phyloP scores from a whole-genome alignment of 2,329 filamentous ascomycete species.

The Dryadomyces quercus-mongolicae region DNA sequence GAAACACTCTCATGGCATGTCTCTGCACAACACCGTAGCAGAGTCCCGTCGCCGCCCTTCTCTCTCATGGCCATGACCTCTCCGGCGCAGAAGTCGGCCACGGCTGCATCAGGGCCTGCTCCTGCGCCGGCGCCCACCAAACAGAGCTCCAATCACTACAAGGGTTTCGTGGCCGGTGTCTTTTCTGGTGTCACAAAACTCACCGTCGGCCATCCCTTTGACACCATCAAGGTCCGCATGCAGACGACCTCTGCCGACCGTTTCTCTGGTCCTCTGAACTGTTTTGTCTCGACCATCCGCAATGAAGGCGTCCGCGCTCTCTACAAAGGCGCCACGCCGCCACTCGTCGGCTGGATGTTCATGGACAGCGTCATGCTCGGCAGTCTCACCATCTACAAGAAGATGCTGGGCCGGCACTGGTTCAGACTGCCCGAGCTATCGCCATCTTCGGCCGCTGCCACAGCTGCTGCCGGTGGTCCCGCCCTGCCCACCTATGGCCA shows the following conservation, averaged over 20 bases:
- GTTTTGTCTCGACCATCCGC: constrained; percentile 69
- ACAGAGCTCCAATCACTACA: constrained; percentile 51
- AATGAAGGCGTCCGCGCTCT: constrained; percentile 76
- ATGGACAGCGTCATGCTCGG: constrained; percentile 92
- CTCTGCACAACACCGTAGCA: too few species aligned
- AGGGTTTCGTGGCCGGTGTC: constrained; percentile 93
- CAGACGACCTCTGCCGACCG: constrained; percentile 70
- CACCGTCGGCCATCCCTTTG: constrained; percentile 66
- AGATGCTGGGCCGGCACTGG: constrained; percentile 67
- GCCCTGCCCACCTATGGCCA: constrained; percentile 69
- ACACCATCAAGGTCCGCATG: constrained; percentile 91
- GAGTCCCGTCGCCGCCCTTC: not conserved
- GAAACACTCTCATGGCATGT: not conserved
- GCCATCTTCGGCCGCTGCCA: constrained; percentile 20
- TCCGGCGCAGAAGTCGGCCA: not conserved
- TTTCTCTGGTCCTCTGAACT: constrained; percentile 80
- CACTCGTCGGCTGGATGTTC: constrained; percentile 94
- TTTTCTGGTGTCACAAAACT: constrained; percentile 91
- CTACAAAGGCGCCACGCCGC: constrained; percentile 90
- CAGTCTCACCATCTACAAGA: constrained; percentile 79
- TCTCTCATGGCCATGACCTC: constrained; percentile 1
- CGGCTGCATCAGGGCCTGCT: not conserved
- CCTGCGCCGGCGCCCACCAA: constrained; percentile 5
- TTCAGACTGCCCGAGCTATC: constrained; percentile 36
- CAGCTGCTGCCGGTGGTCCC: constrained; percentile 23